Evolutionary conservation across 1,284 basidiomycete species (phyloP).

Genomic region (Leccinum ponderosum): DNA sequence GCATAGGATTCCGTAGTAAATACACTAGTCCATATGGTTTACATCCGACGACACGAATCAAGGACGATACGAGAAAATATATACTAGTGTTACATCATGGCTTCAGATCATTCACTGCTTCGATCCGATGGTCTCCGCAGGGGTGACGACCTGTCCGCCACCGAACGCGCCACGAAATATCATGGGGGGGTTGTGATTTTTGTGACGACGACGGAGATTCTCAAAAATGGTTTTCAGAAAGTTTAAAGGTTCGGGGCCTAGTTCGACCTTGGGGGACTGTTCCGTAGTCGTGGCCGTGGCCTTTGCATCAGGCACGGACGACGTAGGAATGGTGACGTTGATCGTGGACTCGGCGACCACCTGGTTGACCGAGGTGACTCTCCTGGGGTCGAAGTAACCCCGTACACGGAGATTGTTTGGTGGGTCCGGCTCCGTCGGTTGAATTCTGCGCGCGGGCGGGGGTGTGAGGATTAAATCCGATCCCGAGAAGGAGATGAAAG

Average conservation of each 20-base stretch:
- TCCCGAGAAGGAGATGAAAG: background rate
- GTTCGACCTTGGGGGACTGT: slow-evolving; percentile 20
- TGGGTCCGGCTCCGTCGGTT: slow-evolving; percentile 29
- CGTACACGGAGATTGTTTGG: slow-evolving; percentile 12
- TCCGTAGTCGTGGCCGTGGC: background rate
- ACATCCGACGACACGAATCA: background rate
- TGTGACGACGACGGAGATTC: slow-evolving; percentile 1
- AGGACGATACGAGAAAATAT: slow-evolving; percentile 7
- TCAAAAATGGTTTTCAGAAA: slow-evolving; percentile 2
- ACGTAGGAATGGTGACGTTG: slow-evolving; percentile 24
- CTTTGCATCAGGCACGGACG: slow-evolving; percentile 18
- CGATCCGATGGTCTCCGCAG: slow-evolving; percentile 29
- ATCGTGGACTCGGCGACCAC: slow-evolving; percentile 25
- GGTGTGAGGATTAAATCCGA: background rate
- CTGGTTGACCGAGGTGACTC: slow-evolving; percentile 31
- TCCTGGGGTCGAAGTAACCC: slow-evolving; percentile 34
- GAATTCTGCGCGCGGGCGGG: slow-evolving; percentile 23
- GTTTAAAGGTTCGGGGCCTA: slow-evolving; percentile 20
- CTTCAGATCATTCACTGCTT: slow-evolving; percentile 2
- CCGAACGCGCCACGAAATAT: slow-evolving; percentile 26
- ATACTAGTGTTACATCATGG: background rate
- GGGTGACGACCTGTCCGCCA: slow-evolving; percentile 21
- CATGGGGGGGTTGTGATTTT: too few relatives aligned
- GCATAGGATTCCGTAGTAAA: slow-evolving; percentile 5
- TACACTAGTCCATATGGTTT: background rate